Conservation (phyloP, 2,329 filamentous ascomycete species). For the Exophiala aquamarina region DNA sequence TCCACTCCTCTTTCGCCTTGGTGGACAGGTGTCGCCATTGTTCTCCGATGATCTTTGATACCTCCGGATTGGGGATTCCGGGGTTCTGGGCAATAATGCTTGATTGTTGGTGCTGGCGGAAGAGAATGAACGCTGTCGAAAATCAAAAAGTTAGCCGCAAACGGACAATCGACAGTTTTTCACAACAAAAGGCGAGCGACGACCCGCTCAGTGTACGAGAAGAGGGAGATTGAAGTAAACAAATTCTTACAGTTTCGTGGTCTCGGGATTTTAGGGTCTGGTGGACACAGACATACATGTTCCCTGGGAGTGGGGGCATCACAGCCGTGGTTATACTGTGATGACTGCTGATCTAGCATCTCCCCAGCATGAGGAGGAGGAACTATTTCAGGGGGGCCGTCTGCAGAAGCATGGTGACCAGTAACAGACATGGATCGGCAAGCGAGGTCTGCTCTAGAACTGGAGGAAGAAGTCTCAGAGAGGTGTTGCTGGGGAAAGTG, state of each 20-base stretch:
- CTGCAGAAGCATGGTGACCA: neutral
- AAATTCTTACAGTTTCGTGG: conserved; percentile 66
- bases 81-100: conserved; percentile 78
- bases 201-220: neutral
- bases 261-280: conserved; percentile 69
- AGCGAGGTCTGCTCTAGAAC: neutral
- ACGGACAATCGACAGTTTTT: conserved; percentile 14
- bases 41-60: conserved; percentile 94
- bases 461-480: neutral
- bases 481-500: conserved; percentile 7
- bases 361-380: too few species aligned
- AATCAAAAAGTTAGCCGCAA: conserved; percentile 11
- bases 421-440: neutral
- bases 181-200: neutral
- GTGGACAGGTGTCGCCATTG: conserved; percentile 80
- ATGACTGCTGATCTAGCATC: conserved; percentile 5
- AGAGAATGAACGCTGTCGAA: conserved; percentile 88
- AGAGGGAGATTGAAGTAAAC: conserved; percentile 7
- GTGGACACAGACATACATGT: conserved; percentile 65
- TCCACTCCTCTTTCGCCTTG: conserved; percentile 81
- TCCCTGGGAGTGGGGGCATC: conserved; percentile 10
- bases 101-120: conserved; percentile 88
- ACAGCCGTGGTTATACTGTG: conserved; percentile 2
- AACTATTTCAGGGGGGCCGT: too few species aligned
- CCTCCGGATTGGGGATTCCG: conserved; percentile 90